These are phyloP conservation scores for Vitis hybrid DNA, from an alignment of 177 flowering plant genomes.

Conservation along the genomic window DNA sequence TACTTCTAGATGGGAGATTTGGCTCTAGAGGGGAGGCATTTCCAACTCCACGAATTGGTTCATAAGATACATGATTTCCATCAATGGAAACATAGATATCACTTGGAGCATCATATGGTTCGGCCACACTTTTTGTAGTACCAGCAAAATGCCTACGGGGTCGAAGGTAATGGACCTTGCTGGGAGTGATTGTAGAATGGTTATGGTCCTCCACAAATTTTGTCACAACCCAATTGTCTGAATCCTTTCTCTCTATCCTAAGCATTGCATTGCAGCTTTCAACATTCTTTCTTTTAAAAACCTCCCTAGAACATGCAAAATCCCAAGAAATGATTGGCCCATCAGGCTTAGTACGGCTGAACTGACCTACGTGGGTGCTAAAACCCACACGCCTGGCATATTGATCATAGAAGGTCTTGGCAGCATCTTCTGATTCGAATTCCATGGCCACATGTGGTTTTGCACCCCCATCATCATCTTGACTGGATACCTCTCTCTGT, in stretches of 20 bases:
- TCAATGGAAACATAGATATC: constrained; percentile 32
- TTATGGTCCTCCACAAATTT: constrained; percentile 47
- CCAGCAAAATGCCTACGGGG: constrained; percentile 45
- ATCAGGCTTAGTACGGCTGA: constrained; percentile 37
- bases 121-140: constrained; percentile 24
- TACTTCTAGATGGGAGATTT: constrained; percentile 18
- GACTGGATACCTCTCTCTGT: constrained; percentile 11
- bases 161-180: constrained; percentile 37
- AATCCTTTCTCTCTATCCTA: constrained; percentile 36
- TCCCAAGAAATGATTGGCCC: constrained; percentile 42
- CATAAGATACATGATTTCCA: constrained; percentile 31
- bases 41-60: constrained; percentile 19
- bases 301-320: constrained; percentile 43
- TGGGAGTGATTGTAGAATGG: constrained; percentile 33
- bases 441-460: constrained; percentile 39
- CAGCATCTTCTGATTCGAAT: constrained; percentile 45
- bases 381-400: constrained; percentile 45
- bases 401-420: constrained; percentile 42
- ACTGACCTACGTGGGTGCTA: constrained; percentile 32
- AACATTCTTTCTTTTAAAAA: constrained; percentile 34
- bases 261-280: constrained; percentile 46
- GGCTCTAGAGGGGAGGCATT: constrained; percentile 27
- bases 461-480: constrained; percentile 17
- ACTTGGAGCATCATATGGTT: constrained; percentile 19
- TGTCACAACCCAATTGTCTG: constrained; percentile 35